A percentile compares a stretch with the other conserved stretches of the same genome.
phyloP scores from a whole-genome alignment of 140 eudicot species.

The Bidens hawaiensis region DNA sequence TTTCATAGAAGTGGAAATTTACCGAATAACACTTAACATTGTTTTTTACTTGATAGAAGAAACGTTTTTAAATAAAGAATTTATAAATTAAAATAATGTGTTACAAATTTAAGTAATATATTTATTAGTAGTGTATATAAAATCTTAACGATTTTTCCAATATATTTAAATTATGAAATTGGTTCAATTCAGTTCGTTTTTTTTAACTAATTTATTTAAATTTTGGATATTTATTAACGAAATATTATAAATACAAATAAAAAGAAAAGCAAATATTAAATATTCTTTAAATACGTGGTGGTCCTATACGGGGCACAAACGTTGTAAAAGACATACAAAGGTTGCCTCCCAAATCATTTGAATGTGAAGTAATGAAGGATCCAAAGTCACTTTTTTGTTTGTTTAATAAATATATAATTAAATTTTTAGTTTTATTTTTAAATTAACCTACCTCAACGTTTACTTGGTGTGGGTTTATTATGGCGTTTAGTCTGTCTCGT shows the following conservation, averaged over 20 bases:
- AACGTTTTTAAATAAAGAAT: too few species aligned
- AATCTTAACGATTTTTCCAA: too few species aligned
- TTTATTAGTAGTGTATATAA: background rate
- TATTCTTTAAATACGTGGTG: slow-evolving; percentile 8
- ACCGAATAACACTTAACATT: too few species aligned
- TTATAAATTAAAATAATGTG: background rate
- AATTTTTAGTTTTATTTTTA: background rate
- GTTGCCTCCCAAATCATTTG: slow-evolving; percentile 41
- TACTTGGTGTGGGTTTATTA: too few species aligned
- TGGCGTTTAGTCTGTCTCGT: too few species aligned
- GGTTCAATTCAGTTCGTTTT: too few species aligned
- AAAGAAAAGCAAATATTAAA: background rate
- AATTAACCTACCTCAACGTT: slow-evolving; percentile 2
- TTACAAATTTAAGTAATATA: background rate
- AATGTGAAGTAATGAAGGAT: slow-evolving; percentile 27
- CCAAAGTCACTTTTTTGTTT: slow-evolving; percentile 24
- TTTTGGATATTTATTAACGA: background rate
- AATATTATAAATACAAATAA: too few species aligned
- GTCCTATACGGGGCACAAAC: slow-evolving; percentile 28
- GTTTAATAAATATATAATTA: background rate
- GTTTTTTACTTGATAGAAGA: too few species aligned
- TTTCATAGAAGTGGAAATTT: too few species aligned
- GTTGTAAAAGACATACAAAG: slow-evolving; percentile 33
- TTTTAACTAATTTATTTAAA: too few species aligned
- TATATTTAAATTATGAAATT: too few species aligned